Percentiles rank a stretch among this genome's conserved stretches.
These are phyloP conservation scores for Sarocladium strictum DNA, from an alignment of 2,329 filamentous ascomycete species.

Conservation along the genomic window DNA sequence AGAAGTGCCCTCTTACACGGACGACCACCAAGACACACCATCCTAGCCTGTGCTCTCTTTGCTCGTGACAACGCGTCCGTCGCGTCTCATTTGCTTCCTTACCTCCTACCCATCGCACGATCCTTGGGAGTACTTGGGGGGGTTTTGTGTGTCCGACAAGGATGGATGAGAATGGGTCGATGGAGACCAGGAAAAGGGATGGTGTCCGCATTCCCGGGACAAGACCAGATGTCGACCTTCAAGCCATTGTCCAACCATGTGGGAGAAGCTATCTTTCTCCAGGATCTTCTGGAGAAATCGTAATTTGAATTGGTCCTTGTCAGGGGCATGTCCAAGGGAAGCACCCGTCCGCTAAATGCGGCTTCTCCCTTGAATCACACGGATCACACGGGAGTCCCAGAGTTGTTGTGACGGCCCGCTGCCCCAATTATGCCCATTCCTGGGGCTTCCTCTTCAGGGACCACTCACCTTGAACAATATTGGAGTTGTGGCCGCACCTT, in stretches of 20 bases:
- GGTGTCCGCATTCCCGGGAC: constrained; percentile 1
- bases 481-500: background rate
- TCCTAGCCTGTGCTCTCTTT: background rate
- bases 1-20: constrained; percentile 16
- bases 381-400: constrained; percentile 8
- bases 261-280: constrained; percentile 8
- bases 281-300: background rate
- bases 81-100: constrained; percentile 9
- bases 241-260: constrained; percentile 13
- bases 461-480: background rate
- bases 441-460: background rate
- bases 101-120: background rate
- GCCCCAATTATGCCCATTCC: background rate
- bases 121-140: background rate
- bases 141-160: background rate
- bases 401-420: constrained; percentile 1
- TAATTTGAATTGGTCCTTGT: background rate
- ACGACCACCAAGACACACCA: constrained; percentile 7
- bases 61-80: background rate
- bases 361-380: constrained; percentile 8
- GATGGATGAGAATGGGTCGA: background rate
- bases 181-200: background rate
- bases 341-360: constrained; percentile 2
- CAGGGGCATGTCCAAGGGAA: background rate
- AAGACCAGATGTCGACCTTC: background rate